Conservation (phyloP, 306 rosid species). For the Quercus alba region DNA sequence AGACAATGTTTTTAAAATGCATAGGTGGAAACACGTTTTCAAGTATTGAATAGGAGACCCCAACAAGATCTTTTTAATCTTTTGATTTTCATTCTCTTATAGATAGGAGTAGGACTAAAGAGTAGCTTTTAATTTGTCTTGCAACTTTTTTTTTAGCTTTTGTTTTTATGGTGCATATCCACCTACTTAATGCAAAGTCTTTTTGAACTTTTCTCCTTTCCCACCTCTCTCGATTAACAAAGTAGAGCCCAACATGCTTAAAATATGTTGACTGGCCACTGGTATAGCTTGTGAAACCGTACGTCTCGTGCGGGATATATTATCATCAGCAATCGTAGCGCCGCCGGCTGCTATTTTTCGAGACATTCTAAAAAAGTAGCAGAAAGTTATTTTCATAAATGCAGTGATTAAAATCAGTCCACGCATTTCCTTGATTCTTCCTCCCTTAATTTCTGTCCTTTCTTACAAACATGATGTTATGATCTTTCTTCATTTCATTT, state of each 20-base stretch:
- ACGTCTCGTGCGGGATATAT: not conserved
- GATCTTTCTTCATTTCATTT: no score
- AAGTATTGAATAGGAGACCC: not conserved
- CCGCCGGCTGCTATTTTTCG: not conserved
- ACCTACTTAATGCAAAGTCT: not conserved
- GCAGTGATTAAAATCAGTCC: not conserved
- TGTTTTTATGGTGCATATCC: not conserved
- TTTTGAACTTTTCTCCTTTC: not conserved
- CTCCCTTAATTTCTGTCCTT: no score
- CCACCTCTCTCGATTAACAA: not conserved
- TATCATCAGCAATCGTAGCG: not conserved
- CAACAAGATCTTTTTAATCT: not conserved
- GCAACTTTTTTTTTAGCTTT: not conserved
- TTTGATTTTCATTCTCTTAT: no score
- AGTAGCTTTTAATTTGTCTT: not conserved
- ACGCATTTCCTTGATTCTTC: no score
- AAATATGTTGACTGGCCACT: not conserved
- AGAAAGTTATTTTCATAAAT: not conserved
- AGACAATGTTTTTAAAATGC: conserved; percentile 1
- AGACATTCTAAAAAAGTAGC: not conserved
- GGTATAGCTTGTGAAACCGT: not conserved
- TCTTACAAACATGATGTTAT: no score
- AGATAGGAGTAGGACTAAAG: no score
- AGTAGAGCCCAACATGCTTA: not conserved
- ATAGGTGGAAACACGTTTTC: not conserved